These are phyloP conservation scores for Cenococcum geophilum DNA, from an alignment of 495 filamentous ascomycete genomes.

Conservation along the genomic window DNA sequence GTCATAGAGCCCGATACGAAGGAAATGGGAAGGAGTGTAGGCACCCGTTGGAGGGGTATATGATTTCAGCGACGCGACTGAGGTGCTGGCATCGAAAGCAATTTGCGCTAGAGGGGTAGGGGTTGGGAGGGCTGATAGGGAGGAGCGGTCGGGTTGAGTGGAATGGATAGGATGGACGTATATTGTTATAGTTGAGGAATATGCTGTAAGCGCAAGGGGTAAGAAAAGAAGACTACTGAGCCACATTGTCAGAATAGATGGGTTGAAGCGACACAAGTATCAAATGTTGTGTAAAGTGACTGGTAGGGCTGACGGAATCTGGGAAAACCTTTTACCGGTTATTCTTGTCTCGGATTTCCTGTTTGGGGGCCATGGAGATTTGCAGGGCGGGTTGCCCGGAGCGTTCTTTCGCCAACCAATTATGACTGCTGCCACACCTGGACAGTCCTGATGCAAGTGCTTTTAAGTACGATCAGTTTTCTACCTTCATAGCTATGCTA, in stretches of 20 bases:
- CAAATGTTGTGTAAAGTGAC: not conserved
- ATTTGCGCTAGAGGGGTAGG: conserved; percentile 34
- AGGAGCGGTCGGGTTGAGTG: not conserved
- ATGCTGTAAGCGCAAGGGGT: conserved; percentile 8
- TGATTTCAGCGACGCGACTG: conserved; percentile 31
- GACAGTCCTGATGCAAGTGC: not conserved
- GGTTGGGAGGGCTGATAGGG: conserved; percentile 16
- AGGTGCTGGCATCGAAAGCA: conserved; percentile 31
- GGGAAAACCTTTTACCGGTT: not conserved
- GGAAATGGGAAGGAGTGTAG: conserved; percentile 42
- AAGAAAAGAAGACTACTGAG: conserved; percentile 24
- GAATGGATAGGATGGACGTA: conserved; percentile 18
- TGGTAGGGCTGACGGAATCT: not conserved
- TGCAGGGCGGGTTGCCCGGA: not conserved
- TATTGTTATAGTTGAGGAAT: conserved; percentile 22
- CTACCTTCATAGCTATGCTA: not conserved
- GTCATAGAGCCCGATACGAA: conserved; percentile 57
- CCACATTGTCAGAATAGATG: not conserved
- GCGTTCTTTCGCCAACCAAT: not conserved
- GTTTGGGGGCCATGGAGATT: not conserved
- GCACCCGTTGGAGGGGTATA: conserved; percentile 28
- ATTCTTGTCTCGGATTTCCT: not conserved
- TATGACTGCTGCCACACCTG: not conserved
- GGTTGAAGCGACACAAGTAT: too few relatives aligned
- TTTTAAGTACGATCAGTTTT: not conserved